A percentile compares a stretch with the other conserved stretches of the same genome.
Evolutionary conservation across 2,329 filamentous ascomycete species (phyloP).

Genomic region (Berkeleyomyces basicola): DNA sequence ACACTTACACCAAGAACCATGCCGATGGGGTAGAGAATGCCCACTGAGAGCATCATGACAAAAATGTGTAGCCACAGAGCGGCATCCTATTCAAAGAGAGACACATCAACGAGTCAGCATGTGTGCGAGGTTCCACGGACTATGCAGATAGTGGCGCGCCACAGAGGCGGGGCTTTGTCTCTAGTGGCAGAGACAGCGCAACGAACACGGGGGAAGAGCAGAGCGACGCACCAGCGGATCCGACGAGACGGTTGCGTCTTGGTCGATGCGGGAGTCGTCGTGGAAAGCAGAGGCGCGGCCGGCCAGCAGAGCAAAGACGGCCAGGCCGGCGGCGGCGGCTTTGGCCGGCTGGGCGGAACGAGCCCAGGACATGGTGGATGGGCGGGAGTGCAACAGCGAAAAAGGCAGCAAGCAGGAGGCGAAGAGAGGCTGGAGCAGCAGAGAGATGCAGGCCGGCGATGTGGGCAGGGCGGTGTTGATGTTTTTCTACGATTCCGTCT

Average conservation of each 20-base stretch:
- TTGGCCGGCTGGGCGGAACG: neutral
- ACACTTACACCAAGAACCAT: constrained; percentile 79
- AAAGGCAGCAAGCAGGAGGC: too few species aligned
- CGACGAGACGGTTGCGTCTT: constrained; percentile 11
- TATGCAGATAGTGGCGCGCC: neutral
- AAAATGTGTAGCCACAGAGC: constrained; percentile 91
- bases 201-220: neutral
- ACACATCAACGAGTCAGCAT: neutral
- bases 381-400: too few species aligned
- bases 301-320: constrained; percentile 3
- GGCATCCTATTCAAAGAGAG: constrained; percentile 38
- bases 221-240: constrained; percentile 4
- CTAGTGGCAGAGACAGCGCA: neutral
- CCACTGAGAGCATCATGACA: constrained; percentile 72
- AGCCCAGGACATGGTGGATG: neutral
- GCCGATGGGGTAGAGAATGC: constrained; percentile 78
- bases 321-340: constrained; percentile 10
- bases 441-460: too few species aligned
- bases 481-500: neutral
- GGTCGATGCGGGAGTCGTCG: constrained; percentile 8
- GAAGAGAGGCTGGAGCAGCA: too few species aligned
- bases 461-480: neutral
- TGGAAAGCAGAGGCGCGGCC: constrained; percentile 8
- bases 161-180: neutral
- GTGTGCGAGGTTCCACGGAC: neutral